Evolutionary conservation across 805 yeast species (phyloP).

Genomic region (Cyberlindnera xishuangbannaensis): DNA sequence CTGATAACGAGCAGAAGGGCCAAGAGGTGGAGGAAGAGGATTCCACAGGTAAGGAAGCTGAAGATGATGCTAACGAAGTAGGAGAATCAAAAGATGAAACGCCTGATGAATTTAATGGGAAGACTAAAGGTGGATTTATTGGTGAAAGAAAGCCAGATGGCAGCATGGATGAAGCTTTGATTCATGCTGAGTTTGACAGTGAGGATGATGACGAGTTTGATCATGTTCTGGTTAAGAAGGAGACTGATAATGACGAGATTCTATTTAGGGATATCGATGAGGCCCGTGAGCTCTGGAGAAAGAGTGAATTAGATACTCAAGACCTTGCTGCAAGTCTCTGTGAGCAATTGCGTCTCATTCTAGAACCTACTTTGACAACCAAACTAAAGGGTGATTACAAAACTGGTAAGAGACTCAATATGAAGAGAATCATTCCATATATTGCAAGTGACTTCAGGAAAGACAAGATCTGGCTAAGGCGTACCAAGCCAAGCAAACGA

Average conservation of each 20-base stretch:
- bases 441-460: constrained; percentile 96
- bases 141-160: constrained; percentile 37
- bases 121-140: constrained; percentile 43
- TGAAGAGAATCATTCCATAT: constrained; percentile 96
- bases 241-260: constrained; percentile 21
- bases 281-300: constrained; percentile 75
- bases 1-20: constrained; percentile 28
- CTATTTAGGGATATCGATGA: constrained; percentile 51
- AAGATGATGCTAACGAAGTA: no score
- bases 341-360: constrained; percentile 86
- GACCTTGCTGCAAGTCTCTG: constrained; percentile 83
- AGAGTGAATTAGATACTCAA: constrained; percentile 77
- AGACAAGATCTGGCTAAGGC: constrained; percentile 96
- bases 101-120: constrained; percentile 44
- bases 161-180: constrained; percentile 30
- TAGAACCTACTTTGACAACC: constrained; percentile 96
- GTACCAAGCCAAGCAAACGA: constrained; percentile 96
- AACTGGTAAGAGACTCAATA: constrained; percentile 93
- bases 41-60: constrained; percentile 24
- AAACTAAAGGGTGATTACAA: constrained; percentile 93
- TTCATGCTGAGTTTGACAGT: constrained; percentile 26
- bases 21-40: constrained; percentile 29
- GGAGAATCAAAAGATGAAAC: constrained; percentile 27
- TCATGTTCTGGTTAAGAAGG: constrained; percentile 17
- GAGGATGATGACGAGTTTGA: constrained; percentile 23